A percentile compares a stretch with the other conserved stretches of the same genome.
Conservation (phyloP, 75 land plant genomes). For the Adiantum capillusveneris region DNA sequence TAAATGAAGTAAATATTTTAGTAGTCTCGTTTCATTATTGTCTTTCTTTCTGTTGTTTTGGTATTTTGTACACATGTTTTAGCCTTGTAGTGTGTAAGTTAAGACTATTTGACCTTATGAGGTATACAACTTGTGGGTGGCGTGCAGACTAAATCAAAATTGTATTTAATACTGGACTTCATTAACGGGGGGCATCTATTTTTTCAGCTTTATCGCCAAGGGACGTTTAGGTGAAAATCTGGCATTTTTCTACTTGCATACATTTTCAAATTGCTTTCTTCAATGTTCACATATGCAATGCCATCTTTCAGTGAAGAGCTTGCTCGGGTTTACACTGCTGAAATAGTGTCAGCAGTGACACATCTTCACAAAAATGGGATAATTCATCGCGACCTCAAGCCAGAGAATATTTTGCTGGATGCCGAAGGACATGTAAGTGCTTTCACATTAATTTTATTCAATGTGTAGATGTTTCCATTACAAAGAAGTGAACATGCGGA, state of each 20-base stretch:
- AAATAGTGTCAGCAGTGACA: conserved; percentile 90
- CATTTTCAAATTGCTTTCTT: background rate
- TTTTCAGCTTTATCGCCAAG: conserved; percentile 91
- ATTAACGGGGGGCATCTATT: conserved; percentile 96
- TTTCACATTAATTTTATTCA: no score
- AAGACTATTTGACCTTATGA: no score
- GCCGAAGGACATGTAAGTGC: conserved; percentile 87
- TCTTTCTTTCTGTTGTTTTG: no score
- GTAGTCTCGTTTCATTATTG: no score
- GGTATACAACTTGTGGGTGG: no score
- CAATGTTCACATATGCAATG: background rate
- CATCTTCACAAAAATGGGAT: conserved; percentile 93
- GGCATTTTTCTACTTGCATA: background rate
- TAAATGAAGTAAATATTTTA: no score
- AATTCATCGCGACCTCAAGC: conserved; percentile 93
- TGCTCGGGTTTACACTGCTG: conserved; percentile 86
- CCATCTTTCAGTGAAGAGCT: conserved; percentile 69
- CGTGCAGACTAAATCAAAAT: conserved; percentile 76
- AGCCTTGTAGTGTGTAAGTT: no score
- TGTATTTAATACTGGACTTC: conserved; percentile 91
- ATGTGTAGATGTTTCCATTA: no score
- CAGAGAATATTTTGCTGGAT: conserved; percentile 90
- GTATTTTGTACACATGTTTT: no score
- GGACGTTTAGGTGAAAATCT: conserved; percentile 69
- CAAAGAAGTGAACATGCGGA: no score